Evolutionary conservation across 1,284 basidiomycete genomes (phyloP).

Genomic region (Ganoderma multipileum): DNA sequence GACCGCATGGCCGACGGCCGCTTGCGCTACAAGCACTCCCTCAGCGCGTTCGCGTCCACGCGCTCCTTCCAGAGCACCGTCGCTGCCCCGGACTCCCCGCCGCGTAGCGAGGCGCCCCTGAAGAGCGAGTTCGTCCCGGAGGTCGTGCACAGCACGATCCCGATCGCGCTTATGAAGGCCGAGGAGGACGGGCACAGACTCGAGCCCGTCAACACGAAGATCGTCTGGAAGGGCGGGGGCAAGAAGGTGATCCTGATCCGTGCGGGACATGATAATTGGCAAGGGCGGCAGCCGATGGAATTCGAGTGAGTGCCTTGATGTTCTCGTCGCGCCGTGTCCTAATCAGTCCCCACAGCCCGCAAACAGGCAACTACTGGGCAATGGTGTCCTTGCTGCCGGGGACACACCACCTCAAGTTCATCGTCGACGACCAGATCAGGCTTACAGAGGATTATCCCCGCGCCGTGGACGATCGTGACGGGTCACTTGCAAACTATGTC

Average conservation of each 20-base stretch:
- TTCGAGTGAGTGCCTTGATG: slow-evolving; percentile 55
- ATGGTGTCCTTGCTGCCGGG: slow-evolving; percentile 80
- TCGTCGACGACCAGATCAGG: slow-evolving; percentile 92
- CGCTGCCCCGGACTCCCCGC: slow-evolving; percentile 41
- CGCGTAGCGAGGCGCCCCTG: slow-evolving; percentile 34
- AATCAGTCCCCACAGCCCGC: slow-evolving; percentile 35
- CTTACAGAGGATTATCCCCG: slow-evolving; percentile 83
- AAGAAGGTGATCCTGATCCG: slow-evolving; percentile 67
- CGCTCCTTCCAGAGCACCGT: slow-evolving; percentile 48
- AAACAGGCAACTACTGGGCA: slow-evolving; percentile 49
- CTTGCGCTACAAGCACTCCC: slow-evolving; percentile 43
- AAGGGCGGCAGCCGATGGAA: slow-evolving; percentile 67
- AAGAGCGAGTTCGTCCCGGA: slow-evolving; percentile 55
- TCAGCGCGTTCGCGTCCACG: slow-evolving; percentile 46
- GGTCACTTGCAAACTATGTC: slow-evolving; percentile 95
- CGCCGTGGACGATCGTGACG: slow-evolving; percentile 90
- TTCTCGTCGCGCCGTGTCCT: slow-evolving; percentile 3
- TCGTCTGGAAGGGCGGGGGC: slow-evolving; percentile 70
- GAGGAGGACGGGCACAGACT: slow-evolving; percentile 39
- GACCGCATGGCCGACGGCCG: slow-evolving; percentile 34
- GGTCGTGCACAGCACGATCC: slow-evolving; percentile 68
- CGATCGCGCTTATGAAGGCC: slow-evolving; percentile 56
- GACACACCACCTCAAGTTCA: slow-evolving; percentile 95
- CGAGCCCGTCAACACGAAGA: slow-evolving; percentile 58
- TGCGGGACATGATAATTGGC: slow-evolving; percentile 78